Base-by-base conservation (phyloP, 2,329 filamentous ascomycete species). In the Microascus cirrosus region DNA sequence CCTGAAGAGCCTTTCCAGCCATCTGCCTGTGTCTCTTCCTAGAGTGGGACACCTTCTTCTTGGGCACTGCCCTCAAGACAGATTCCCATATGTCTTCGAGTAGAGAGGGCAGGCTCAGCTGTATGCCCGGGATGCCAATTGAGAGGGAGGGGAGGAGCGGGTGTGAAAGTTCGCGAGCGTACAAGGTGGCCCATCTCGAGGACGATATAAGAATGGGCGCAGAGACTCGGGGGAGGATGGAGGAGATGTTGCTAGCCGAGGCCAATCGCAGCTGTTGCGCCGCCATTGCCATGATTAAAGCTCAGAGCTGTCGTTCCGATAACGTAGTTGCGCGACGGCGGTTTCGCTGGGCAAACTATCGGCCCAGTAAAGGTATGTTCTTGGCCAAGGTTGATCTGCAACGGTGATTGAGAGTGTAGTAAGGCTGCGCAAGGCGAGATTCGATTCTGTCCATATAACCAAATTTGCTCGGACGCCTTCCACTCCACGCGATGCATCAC, bases 21-120 rank as follows among this genome's bases (percentile, higher is more conserved):
- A 97, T 88, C 69, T 95, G 91, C 66, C 95, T 84, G 69, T 91
- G 86, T 65, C 94, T 83, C 80, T 91, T 96, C 77, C 94, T 96
- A 78, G 90, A 90, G 72, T 99, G 90, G 50, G 93, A 96, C 36
- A 91, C 95, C 82, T 97, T 99, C 77, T 96, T 97, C 81, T 99
- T 99, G 5, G 94, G 94, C 18, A 97, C 94, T 1, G 94, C 94
- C 63, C 86, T 86, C 64, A 99, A 79, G 53, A 99, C 82, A 6
- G 89, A 91, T 64, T 96, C 93, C 93, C 93, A 97, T 66, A 99
- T 85, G 62, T 88, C 89, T 58, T 83, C 85, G 24, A 96, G 74
- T n/a, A 91, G 68, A 55, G 76, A 82, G 10, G 77, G 77, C 12
- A 81, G 66, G 59, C 73, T 74, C 59, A 79, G 68, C 63, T 84